Evolutionary conservation across 805 yeast genomes (phyloP).

Genomic region (Barnettozyma californica): DNA sequence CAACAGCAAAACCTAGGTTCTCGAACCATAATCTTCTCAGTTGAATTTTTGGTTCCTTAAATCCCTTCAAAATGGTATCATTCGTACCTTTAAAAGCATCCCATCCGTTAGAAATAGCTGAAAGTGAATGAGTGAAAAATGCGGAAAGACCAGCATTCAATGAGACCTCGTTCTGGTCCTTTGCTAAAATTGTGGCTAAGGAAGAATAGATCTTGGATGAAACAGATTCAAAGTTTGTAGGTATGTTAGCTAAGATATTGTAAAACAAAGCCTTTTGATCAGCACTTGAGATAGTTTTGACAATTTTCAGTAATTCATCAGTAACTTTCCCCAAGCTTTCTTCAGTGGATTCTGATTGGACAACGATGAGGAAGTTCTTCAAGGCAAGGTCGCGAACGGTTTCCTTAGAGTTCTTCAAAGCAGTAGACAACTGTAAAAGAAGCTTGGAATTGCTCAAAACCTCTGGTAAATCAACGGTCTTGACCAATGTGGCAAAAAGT

Average conservation of each 20-base stretch:
- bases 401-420: slow-evolving; percentile 68
- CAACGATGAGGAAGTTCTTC: slow-evolving; percentile 26
- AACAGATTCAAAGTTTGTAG: slow-evolving; percentile 23
- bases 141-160: slow-evolving; percentile 45
- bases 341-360: slow-evolving; percentile 29
- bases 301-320: slow-evolving; percentile 49
- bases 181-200: slow-evolving; percentile 49
- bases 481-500: slow-evolving; percentile 33
- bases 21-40: slow-evolving; percentile 66
- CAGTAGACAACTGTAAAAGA: slow-evolving; percentile 44
- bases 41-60: slow-evolving; percentile 57
- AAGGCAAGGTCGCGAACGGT: slow-evolving; percentile 38
- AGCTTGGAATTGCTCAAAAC: slow-evolving; percentile 42
- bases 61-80: slow-evolving; percentile 41
- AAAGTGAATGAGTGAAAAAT: slow-evolving; percentile 40
- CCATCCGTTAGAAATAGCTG: slow-evolving; percentile 21
- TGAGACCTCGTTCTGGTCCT: slow-evolving; percentile 72
- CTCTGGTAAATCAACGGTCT: slow-evolving; percentile 37
- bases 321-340: slow-evolving; percentile 32
- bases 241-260: slow-evolving; percentile 34
- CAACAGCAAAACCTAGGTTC: slow-evolving; percentile 37
- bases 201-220: slow-evolving; percentile 37
- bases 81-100: slow-evolving; percentile 19
- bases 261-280: slow-evolving; percentile 61
- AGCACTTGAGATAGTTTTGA: slow-evolving; percentile 54